phyloP scores from a whole-genome alignment of 805 yeast species.

The Pichia scutulata region DNA sequence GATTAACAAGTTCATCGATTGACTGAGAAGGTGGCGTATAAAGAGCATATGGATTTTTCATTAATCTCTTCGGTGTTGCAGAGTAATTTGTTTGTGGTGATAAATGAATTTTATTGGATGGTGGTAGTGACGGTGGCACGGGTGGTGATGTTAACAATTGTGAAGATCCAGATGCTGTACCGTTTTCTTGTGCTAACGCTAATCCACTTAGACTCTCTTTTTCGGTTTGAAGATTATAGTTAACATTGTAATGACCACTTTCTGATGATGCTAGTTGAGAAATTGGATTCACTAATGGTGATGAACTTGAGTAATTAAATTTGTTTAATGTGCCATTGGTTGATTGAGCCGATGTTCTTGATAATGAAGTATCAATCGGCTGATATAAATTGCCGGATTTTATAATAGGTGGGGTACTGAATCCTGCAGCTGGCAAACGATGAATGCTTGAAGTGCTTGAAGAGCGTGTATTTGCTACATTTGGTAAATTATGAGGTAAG shows the following conservation, averaged over 20 bases:
- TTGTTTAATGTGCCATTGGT: not conserved
- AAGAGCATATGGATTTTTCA: constrained; percentile 1
- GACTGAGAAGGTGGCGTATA: not conserved
- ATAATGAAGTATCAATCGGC: not conserved
- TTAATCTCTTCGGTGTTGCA: not conserved
- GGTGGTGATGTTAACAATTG: not conserved
- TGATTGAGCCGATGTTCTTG: not conserved
- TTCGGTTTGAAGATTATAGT: not conserved
- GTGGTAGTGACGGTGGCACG: not conserved
- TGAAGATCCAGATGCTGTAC: not conserved
- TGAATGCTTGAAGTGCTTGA: not conserved
- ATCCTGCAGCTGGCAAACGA: not conserved
- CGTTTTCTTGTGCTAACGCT: not conserved
- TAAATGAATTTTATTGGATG: not conserved
- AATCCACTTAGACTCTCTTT: not conserved
- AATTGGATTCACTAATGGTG: not conserved
- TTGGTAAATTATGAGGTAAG: not conserved
- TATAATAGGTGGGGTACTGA: not conserved
- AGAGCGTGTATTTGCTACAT: not conserved
- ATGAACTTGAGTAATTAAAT: not conserved
- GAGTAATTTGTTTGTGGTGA: not conserved
- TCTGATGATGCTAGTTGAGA: not conserved
- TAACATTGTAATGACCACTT: not conserved
- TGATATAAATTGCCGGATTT: not conserved
- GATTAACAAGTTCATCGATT: not conserved